Base-by-base conservation (phyloP, 306 rosid species). In the Castanea crenata region DNA sequence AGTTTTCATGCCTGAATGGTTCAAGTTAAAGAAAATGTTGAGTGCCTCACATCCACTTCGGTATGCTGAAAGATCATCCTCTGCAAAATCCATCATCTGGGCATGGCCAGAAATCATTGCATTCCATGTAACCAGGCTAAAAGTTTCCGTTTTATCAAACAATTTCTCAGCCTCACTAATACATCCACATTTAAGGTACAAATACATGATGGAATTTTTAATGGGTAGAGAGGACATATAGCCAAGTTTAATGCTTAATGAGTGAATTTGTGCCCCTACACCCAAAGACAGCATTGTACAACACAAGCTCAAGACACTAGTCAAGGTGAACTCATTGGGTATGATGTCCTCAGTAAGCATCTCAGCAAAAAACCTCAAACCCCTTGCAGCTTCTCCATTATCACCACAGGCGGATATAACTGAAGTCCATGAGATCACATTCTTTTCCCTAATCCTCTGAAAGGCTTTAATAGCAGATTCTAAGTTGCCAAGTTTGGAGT, bases 351-450 rank as follows among this genome's bases (percentile, higher is more conserved):
- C 88, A 4, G 69, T 77, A 74, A 91, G 79, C 99, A 92, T 91
- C 77, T 89, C 88, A 46, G 81, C 18, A 80, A 92, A 92, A 75
- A 87, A 56, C 25, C 70, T 51, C 63, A 92, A 85, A 77, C 97
- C 97, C 67, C 29, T 86, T 32, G 73, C 82, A 44, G 95, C 84
- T 20, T 86, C 77, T 15, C 94, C 96, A 7, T 92, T 90, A 69
- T 91, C 92, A 23, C 90, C 83, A 62, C 91, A 95, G 23, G 99
- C 90, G 44, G 98, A 84, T 68, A 95, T 81, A 73, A 88, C 87
- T 1, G 92, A 78, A 58, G 96, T 92, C 99, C 99, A 95, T 0
- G 99, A 95, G 78, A 95, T 86, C 58, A 92, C 96, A 84, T 91
- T 73, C 82, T 91, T 90, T 73, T 90, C 90, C 31, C 81, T 55